A percentile compares a stretch with the other conserved stretches of the same genome.
phyloP scores from a whole-genome alignment of 495 filamentous ascomycete genomes.

The Penicillium simplicissimum region DNA sequence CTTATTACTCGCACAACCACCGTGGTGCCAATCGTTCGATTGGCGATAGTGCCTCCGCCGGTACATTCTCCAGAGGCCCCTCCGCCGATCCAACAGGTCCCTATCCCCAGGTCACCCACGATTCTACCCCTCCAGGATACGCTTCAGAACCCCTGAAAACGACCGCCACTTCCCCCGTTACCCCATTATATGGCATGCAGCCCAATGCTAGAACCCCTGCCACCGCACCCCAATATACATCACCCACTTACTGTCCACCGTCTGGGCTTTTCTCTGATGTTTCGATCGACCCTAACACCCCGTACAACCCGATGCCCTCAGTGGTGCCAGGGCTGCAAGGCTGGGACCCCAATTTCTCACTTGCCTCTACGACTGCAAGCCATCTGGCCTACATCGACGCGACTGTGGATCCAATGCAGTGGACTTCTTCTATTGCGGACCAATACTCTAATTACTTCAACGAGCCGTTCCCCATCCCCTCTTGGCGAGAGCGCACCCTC shows the following conservation, averaged over 20 bases:
- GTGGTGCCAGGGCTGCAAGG: conserved; percentile 48
- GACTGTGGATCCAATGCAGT: conserved; percentile 41
- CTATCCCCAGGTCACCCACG: conserved; percentile 25
- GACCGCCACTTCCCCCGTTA: conserved; percentile 19
- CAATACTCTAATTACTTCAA: conserved; percentile 54
- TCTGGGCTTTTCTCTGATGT: conserved; percentile 30
- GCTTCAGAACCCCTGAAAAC: conserved; percentile 25
- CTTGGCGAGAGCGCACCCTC: conserved; percentile 61
- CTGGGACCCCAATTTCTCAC: conserved; percentile 48
- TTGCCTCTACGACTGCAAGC: conserved; percentile 45
- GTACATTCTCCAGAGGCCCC: conserved; percentile 39
- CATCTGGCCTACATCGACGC: conserved; percentile 44
- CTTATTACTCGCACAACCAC: conserved; percentile 38
- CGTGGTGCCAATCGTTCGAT: conserved; percentile 28
- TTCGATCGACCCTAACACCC: conserved; percentile 44
- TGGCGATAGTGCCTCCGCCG: conserved; percentile 36
- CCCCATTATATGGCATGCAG: conserved; percentile 24
- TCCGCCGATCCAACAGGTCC: conserved; percentile 39
- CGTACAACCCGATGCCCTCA: conserved; percentile 47
- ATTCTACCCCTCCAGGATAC: conserved; percentile 27
- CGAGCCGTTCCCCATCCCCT: conserved; percentile 43
- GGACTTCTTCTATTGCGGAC: conserved; percentile 45
- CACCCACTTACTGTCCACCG: conserved; percentile 26
- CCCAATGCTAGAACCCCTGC: conserved; percentile 12
- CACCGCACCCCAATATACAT: conserved; percentile 24